These are phyloP conservation scores for Tuber melanosporum DNA, from an alignment of 495 filamentous ascomycete species.

Conservation along the genomic window DNA sequence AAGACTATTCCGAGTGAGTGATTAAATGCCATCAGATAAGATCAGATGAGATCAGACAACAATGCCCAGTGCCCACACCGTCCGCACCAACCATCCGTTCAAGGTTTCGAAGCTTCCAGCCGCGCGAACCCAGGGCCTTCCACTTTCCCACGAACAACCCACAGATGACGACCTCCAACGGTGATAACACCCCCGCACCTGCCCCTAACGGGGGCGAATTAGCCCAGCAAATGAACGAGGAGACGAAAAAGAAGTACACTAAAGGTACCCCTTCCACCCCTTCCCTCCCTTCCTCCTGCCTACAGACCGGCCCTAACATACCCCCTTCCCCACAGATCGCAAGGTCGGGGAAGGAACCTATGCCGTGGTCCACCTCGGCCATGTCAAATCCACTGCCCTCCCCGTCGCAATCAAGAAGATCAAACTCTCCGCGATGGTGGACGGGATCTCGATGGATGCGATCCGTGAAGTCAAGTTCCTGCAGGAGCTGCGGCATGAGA, in stretches of 20 bases:
- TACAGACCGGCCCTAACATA: slow-evolving; percentile 8
- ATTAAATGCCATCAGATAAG: background rate
- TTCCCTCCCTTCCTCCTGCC: background rate
- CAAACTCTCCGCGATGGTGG: slow-evolving; percentile 61
- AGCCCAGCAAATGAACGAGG: slow-evolving; percentile 66
- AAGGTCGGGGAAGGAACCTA: slow-evolving; percentile 96
- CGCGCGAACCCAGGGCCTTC: background rate
- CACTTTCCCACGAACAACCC: background rate
- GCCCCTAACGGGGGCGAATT: slow-evolving; percentile 15
- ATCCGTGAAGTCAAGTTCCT: slow-evolving; percentile 92
- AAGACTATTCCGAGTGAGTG: background rate
- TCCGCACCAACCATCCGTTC: background rate
- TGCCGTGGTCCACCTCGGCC: slow-evolving; percentile 86
- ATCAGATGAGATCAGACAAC: background rate
- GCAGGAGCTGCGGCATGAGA: slow-evolving; percentile 90
- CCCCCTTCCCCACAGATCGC: slow-evolving; percentile 51
- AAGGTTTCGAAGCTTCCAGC: background rate
- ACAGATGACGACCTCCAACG: background rate
- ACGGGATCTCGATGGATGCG: slow-evolving; percentile 87
- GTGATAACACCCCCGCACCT: background rate
- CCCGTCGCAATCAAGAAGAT: slow-evolving; percentile 97
- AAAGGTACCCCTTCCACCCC: slow-evolving; percentile 55
- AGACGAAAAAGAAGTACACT: slow-evolving; percentile 77
- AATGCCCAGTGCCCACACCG: background rate
- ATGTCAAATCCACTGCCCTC: slow-evolving; percentile 59